Base-by-base conservation (phyloP, 495 filamentous ascomycete species). In the Lasiosphaeria miniovina region DNA sequence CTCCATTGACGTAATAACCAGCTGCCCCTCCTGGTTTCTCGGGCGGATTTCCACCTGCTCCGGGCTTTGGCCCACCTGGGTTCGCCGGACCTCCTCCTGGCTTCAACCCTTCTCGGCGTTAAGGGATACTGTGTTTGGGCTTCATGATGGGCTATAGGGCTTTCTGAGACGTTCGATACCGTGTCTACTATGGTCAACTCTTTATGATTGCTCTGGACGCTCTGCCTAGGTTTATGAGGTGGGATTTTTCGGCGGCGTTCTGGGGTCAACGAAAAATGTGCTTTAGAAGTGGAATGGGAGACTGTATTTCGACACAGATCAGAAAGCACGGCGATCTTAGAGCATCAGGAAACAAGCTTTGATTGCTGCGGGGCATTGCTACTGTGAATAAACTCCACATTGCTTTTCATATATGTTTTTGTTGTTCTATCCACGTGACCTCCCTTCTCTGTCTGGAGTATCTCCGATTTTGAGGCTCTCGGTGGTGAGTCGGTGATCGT, bases 21-120 rank as follows among this genome's bases (percentile, higher is more conserved):
- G 82, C 82, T 59, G 83, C 87, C 34, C 83, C 86, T 62, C 85
- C 85, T 59, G 87, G 88, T 49, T 88, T 90, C 63, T 69, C 71
- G 54, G 77, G 69, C 58, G 72, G 77, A 14, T 81, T 81, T 56
- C 74, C 79, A 53, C 72, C 70, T 12, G 70, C 76, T 54, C 70
- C 73, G 33, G 74, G 73, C 52, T 76, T 78, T 52, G 64, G 61
- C 46, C 75, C 72, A 49, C 80, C 79, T 55, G 82, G 81, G 24
- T 80, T 80, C 57, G 74, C 80, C 57, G 75, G 72, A 38, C 75
- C 78, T 70, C 79, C 79, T 61, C 79, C 90, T 53, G 68, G 68
- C 7, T 46, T 11, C 12, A 4, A 11, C 11, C 43, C 7, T 24
- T 24, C 24, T 24, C 24, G 24, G 24, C 24, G 24, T 24, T 24